Conservation (phyloP, 371 early-diverging fungal species). For the Apophysomyces variabilis region DNA sequence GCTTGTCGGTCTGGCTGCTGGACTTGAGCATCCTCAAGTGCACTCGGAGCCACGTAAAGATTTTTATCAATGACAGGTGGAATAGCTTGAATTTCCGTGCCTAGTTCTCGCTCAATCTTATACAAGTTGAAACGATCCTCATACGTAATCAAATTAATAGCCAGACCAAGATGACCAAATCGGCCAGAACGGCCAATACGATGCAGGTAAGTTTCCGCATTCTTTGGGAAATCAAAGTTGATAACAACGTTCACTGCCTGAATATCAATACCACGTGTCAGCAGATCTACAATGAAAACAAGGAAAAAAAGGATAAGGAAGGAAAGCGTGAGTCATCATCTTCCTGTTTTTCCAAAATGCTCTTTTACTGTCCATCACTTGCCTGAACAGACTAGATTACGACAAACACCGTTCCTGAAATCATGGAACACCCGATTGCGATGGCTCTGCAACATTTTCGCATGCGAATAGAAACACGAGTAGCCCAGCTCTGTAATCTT, state of each 20-base stretch:
- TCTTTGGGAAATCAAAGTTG: conserved; percentile 99
- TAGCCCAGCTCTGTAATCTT: conserved; percentile 98
- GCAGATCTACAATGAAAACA: conserved; percentile 69
- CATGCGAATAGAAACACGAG: conserved; percentile 97
- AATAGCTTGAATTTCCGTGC: conserved; percentile 95
- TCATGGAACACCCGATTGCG: conserved; percentile 98
- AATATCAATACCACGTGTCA: conserved; percentile 99
- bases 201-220: conserved; percentile 98
- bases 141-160: conserved; percentile 96
- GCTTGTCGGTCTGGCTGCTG: conserved; percentile 52
- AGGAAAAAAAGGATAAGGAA: neutral
- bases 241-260: conserved; percentile 99
- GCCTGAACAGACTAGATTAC: conserved; percentile 93
- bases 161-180: conserved; percentile 96
- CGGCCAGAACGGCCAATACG: conserved; percentile 97
- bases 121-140: conserved; percentile 95
- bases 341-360: neutral
- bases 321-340: neutral
- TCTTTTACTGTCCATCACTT: conserved; percentile 1
- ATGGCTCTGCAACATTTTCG: conserved; percentile 96
- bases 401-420: conserved; percentile 94
- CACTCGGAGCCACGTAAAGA: conserved; percentile 79
- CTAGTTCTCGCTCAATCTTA: conserved; percentile 95
- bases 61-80: conserved; percentile 92
- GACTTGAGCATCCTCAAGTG: conserved; percentile 55